phyloP scores from a whole-genome alignment of 139 green algal genomes.

The Coccomyxa sp. region DNA sequence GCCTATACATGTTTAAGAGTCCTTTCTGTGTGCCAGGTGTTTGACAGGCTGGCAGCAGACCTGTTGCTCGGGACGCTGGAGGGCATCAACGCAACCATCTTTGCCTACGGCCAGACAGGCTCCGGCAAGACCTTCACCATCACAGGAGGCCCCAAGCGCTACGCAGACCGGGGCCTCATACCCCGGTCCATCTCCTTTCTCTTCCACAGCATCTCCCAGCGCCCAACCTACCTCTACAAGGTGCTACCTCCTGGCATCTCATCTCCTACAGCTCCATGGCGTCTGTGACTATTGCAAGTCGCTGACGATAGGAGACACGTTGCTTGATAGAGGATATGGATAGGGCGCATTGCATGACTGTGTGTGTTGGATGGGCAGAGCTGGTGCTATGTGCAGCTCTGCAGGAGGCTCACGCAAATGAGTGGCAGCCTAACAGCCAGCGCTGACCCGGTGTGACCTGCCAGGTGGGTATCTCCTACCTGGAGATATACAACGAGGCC shows the following conservation, averaged over 20 bases:
- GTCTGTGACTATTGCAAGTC: too few species aligned
- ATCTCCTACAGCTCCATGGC: too few species aligned
- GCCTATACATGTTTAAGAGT: neutral
- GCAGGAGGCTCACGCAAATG: too few species aligned
- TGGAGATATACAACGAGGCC: slow-evolving; percentile 89
- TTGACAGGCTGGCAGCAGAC: slow-evolving; percentile 63
- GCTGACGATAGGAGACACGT: too few species aligned
- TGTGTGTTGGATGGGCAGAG: too few species aligned
- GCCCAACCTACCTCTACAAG: slow-evolving; percentile 47
- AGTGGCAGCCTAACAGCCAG: too few species aligned
- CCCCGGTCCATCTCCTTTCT: slow-evolving; percentile 68
- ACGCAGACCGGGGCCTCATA: slow-evolving; percentile 78
- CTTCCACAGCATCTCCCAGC: slow-evolving; percentile 54
- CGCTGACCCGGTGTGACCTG: neutral
- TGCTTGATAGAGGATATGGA: too few species aligned
- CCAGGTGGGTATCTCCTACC: slow-evolving; percentile 80
- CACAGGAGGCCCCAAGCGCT: slow-evolving; percentile 58
- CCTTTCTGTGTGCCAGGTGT: slow-evolving; percentile 63
- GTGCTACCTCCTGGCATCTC: too few species aligned
- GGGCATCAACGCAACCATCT: slow-evolving; percentile 82
- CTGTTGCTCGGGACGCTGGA: slow-evolving; percentile 58
- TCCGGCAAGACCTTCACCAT: slow-evolving; percentile 79
- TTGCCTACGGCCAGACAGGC: slow-evolving; percentile 82
- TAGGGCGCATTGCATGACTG: too few species aligned
- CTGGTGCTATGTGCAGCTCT: too few species aligned